Percentiles rank a stretch among this genome's conserved stretches.
These are phyloP conservation scores for Lophiostoma macrostomum DNA, from an alignment of 495 filamentous ascomycete species.

Conservation along the genomic window DNA sequence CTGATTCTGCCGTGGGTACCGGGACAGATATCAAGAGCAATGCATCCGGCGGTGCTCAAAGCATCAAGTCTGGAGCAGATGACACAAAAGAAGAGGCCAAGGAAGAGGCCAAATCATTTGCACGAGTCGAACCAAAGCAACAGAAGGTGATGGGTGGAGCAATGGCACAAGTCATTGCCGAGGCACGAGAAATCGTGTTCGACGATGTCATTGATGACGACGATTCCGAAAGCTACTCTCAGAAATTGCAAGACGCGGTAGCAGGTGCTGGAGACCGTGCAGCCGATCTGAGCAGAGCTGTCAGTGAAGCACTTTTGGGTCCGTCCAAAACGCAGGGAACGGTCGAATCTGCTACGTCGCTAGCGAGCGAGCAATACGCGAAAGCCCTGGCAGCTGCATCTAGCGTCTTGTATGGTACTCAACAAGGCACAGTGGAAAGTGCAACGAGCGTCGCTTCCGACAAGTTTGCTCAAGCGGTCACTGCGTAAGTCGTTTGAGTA, in stretches of 20 bases:
- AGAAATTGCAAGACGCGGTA: slow-evolving; percentile 51
- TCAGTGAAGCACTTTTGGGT: slow-evolving; percentile 52
- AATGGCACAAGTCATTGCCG: slow-evolving; percentile 53
- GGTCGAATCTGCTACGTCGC: slow-evolving; percentile 46
- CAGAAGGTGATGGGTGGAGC: slow-evolving; percentile 53
- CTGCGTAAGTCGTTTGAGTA: slow-evolving; percentile 51
- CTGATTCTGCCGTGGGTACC: slow-evolving; percentile 32
- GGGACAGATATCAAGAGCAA: slow-evolving; percentile 3
- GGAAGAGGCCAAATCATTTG: background rate
- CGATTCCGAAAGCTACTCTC: slow-evolving; percentile 46
- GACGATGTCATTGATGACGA: slow-evolving; percentile 54
- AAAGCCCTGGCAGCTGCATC: slow-evolving; percentile 58
- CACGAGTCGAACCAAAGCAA: slow-evolving; percentile 25
- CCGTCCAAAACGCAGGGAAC: slow-evolving; percentile 46
- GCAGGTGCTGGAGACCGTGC: slow-evolving; percentile 51
- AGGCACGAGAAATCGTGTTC: slow-evolving; percentile 49
- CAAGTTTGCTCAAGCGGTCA: slow-evolving; percentile 57
- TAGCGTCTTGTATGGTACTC: slow-evolving; percentile 55
- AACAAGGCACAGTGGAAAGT: slow-evolving; percentile 50
- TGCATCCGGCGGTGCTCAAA: slow-evolving; percentile 32
- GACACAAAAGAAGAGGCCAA: background rate
- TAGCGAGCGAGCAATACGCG: slow-evolving; percentile 56
- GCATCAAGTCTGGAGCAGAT: slow-evolving; percentile 10
- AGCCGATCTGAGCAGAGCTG: slow-evolving; percentile 51
- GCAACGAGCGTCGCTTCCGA: slow-evolving; percentile 53